These are phyloP conservation scores for Mallotus japonicus DNA, from an alignment of 441 rosid genomes.

Conservation along the genomic window DNA sequence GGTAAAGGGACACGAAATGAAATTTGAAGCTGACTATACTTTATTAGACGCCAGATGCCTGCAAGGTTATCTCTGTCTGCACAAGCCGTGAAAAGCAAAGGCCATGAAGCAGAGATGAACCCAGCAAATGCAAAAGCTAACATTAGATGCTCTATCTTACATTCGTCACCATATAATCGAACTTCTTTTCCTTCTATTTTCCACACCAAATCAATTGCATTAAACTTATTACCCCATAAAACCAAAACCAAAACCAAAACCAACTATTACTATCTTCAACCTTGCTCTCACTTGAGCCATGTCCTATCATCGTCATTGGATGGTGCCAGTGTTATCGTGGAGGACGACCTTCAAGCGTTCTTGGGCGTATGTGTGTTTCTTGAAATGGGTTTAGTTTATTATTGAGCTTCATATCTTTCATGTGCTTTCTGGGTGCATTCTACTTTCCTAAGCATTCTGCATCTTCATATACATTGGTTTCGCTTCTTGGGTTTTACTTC, in stretches of 20 bases:
- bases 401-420: not conserved
- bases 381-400: not conserved
- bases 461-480: not conserved
- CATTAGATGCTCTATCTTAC: not conserved
- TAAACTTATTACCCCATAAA: constrained; percentile 3
- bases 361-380: constrained; percentile 33
- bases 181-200: not conserved
- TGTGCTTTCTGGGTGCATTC: too few species aligned
- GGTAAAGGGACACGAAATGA: too few species aligned
- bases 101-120: constrained; percentile 5
- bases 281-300: constrained; percentile 6
- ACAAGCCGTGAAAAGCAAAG: not conserved
- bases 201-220: not conserved
- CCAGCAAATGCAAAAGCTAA: constrained; percentile 9
- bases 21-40: too few species aligned
- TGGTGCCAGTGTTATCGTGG: constrained; percentile 26
- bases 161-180: not conserved
- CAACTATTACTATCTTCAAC: not conserved
- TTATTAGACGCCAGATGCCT: too few species aligned
- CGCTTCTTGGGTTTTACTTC: not conserved
- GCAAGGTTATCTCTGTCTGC: not conserved
- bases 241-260: constrained; percentile 6
- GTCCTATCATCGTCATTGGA: constrained; percentile 12
- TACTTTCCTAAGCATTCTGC: too few species aligned
- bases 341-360: constrained; percentile 51